phyloP scores from a whole-genome alignment of 179 eudicot genomes.

The Spergularia azorica region DNA sequence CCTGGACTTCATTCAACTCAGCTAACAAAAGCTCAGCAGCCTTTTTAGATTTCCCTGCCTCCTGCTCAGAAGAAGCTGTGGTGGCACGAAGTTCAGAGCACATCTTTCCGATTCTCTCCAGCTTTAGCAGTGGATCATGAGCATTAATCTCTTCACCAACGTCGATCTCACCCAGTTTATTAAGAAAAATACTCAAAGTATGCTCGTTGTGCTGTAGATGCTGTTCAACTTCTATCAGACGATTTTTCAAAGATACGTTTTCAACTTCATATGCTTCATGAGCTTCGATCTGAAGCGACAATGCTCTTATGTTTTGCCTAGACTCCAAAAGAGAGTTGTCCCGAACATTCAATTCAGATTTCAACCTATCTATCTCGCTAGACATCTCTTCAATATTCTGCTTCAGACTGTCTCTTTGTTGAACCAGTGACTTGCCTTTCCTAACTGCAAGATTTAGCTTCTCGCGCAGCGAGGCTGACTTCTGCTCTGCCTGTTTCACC shows the following conservation, averaged over 20 bases:
- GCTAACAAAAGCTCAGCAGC: slow-evolving; percentile 89
- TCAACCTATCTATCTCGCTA: slow-evolving; percentile 57
- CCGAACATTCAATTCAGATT: slow-evolving; percentile 46
- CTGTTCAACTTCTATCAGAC: slow-evolving; percentile 53
- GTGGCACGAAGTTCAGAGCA: slow-evolving; percentile 55
- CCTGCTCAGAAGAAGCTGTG: slow-evolving; percentile 59
- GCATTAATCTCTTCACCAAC: slow-evolving; percentile 34
- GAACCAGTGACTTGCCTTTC: slow-evolving; percentile 87
- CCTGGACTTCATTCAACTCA: slow-evolving; percentile 97
- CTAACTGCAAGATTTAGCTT: slow-evolving; percentile 93
- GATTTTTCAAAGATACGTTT: slow-evolving; percentile 51
- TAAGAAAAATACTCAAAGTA: slow-evolving; percentile 53
- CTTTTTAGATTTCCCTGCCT: slow-evolving; percentile 71
- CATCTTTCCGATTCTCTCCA: slow-evolving; percentile 53
- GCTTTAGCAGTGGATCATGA: slow-evolving; percentile 65
- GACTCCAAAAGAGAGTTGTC: slow-evolving; percentile 56
- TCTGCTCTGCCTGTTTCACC: slow-evolving; percentile 88
- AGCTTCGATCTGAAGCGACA: slow-evolving; percentile 48
- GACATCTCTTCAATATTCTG: slow-evolving; percentile 64
- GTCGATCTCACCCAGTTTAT: slow-evolving; percentile 51
- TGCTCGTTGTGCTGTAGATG: slow-evolving; percentile 53
- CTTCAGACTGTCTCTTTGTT: slow-evolving; percentile 87
- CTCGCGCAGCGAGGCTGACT: slow-evolving; percentile 79
- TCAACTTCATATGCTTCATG: slow-evolving; percentile 56
- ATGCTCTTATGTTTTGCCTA: slow-evolving; percentile 53